A percentile compares a stretch with the other conserved stretches of the same genome.
phyloP scores from a whole-genome alignment of 2,329 filamentous ascomycete species.

The Aspergillus amoenus region DNA sequence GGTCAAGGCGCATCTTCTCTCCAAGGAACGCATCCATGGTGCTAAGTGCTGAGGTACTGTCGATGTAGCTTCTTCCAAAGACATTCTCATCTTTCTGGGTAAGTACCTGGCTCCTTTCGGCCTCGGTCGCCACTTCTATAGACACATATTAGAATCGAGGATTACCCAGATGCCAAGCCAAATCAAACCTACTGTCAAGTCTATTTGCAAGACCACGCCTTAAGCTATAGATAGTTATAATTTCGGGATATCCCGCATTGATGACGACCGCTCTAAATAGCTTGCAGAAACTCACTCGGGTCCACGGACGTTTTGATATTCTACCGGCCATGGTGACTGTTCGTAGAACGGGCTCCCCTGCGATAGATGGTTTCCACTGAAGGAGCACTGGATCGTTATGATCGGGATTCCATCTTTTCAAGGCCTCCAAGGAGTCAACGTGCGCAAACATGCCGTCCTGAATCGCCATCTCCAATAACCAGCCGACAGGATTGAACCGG shows the following conservation, averaged over 20 bases:
- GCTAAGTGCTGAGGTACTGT: slow-evolving; percentile 12
- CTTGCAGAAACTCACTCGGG: slow-evolving; percentile 5
- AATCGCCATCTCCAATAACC: slow-evolving; percentile 9
- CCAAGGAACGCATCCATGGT: slow-evolving; percentile 12
- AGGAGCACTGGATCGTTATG: slow-evolving; percentile 8
- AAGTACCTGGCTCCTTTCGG: slow-evolving; percentile 9
- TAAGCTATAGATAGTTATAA: slow-evolving; percentile 11
- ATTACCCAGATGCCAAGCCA: neutral
- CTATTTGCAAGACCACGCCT: slow-evolving; percentile 12
- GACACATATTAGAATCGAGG: neutral
- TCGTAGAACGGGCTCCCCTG: slow-evolving; percentile 9
- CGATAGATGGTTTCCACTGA: slow-evolving; percentile 8
- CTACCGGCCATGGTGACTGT: slow-evolving; percentile 9
- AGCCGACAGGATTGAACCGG: slow-evolving; percentile 8
- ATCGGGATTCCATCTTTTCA: slow-evolving; percentile 12
- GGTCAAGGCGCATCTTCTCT: slow-evolving; percentile 13
- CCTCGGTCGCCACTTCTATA: slow-evolving; percentile 12
- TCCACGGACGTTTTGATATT: slow-evolving; percentile 10
- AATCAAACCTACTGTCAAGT: slow-evolving; percentile 10
- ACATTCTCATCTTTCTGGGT: slow-evolving; percentile 14
- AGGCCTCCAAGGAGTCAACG: slow-evolving; percentile 4
- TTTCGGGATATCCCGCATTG: slow-evolving; percentile 14
- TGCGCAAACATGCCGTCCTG: slow-evolving; percentile 11
- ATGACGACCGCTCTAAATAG: slow-evolving; percentile 9
- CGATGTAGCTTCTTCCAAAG: slow-evolving; percentile 15